phyloP scores from a whole-genome alignment of 75 land plant genomes.

The Picea sitchensis region DNA sequence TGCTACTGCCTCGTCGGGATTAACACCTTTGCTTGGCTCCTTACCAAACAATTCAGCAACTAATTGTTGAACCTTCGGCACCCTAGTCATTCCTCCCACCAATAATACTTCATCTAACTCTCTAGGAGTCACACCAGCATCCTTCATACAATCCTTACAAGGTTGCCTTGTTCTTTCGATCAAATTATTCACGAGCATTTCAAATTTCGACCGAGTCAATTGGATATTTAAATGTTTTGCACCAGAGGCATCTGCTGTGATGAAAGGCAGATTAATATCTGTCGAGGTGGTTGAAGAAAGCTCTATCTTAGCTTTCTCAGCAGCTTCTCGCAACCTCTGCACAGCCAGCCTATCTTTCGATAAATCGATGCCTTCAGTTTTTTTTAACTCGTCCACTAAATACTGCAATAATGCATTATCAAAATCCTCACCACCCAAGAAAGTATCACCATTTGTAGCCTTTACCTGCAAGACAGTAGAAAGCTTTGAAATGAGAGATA shows the following conservation, averaged over 20 bases:
- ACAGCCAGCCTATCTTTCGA: conserved; percentile 52
- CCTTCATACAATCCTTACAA: conserved; percentile 56
- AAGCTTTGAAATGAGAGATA: background rate
- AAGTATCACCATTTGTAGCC: conserved; percentile 68
- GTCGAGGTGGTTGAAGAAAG: conserved; percentile 61
- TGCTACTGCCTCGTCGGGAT: conserved; percentile 62
- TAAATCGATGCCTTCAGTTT: conserved; percentile 45
- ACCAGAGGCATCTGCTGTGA: conserved; percentile 63
- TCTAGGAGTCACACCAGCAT: conserved; percentile 54
- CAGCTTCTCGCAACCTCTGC: conserved; percentile 58
- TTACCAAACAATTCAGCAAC: conserved; percentile 53
- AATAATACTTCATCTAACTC: conserved; percentile 57
- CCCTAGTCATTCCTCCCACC: conserved; percentile 62
- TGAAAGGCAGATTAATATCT: conserved; percentile 57
- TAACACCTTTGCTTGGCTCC: conserved; percentile 65
- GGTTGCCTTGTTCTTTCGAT: conserved; percentile 57
- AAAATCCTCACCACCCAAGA: conserved; percentile 69
- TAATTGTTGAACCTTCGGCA: conserved; percentile 56
- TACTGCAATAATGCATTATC: conserved; percentile 51
- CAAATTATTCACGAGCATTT: conserved; percentile 38
- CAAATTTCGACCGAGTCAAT: conserved; percentile 54
- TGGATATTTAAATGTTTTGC: conserved; percentile 61
- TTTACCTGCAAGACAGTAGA: conserved; percentile 34
- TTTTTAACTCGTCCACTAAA: conserved; percentile 46
- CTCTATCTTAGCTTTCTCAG: conserved; percentile 65